These are phyloP conservation scores for Quercus variabilis DNA, from an alignment of 306 rosid species.

Conservation along the genomic window DNA sequence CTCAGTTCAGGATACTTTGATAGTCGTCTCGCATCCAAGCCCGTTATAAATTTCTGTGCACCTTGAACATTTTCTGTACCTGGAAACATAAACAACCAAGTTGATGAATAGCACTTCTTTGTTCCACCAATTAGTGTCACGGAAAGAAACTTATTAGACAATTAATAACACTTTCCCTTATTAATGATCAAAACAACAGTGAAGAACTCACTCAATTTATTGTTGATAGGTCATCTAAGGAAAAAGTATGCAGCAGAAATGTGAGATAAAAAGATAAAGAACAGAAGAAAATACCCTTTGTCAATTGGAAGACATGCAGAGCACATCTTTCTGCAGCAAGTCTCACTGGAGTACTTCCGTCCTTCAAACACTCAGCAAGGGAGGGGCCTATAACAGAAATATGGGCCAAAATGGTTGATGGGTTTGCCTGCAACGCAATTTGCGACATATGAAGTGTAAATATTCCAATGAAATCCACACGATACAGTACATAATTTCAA, in stretches of 20 bases:
- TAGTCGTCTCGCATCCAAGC: constrained; percentile 90
- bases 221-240: no score
- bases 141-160: neutral
- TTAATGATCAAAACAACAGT: neutral
- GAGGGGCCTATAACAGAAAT: constrained; percentile 67
- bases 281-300: constrained; percentile 58
- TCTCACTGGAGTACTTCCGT: constrained; percentile 84
- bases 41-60: constrained; percentile 84
- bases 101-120: neutral
- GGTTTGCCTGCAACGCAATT: constrained; percentile 61
- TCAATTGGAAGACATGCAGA: constrained; percentile 71
- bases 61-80: constrained; percentile 90
- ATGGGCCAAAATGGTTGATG: constrained; percentile 48
- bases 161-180: neutral
- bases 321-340: constrained; percentile 95
- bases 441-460: constrained; percentile 14
- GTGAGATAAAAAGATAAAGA: constrained; percentile 3
- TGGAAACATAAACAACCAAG: constrained; percentile 29
- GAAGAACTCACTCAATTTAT: neutral
- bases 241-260: neutral
- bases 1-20: constrained; percentile 79
- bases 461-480: neutral
- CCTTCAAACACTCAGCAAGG: constrained; percentile 81
- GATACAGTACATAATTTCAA: neutral
- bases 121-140: neutral